Base-by-base conservation (phyloP, 768 basidiomycete species). In the Kwoniella dendrophila region DNA sequence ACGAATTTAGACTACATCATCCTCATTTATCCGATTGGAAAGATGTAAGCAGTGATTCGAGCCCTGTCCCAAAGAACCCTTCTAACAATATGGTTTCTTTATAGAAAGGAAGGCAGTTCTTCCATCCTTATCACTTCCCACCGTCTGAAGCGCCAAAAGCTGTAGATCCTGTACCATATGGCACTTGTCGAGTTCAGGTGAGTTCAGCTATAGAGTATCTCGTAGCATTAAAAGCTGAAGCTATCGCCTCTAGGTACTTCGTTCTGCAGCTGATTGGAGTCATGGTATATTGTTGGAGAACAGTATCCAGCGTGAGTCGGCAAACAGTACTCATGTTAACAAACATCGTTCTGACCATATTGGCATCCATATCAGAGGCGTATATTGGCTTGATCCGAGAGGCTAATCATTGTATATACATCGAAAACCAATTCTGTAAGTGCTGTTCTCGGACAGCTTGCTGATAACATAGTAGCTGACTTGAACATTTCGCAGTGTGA, bases 221-320 rank as follows among this genome's bases (percentile, higher is more conserved):
- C n/a, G 16, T n/a, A 26, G 2, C 16, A 6, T 41, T 27, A 14
- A 20, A 12, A 33, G 51, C 43, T 43, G 27, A 47, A n/a, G n/a
- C n/a, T n/a, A n/a, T n/a, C n/a, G n/a, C n/a, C n/a, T n/a, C n/a
- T 32, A 97, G 81, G 91, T 85, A 16, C 84, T 91, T 43, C 85
- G 95, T 56, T 90, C 89, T 63, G 89, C 93, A 22, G 86, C 84
- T 1, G 95, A 97, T 79, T 99, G 95, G 95, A 90, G 88, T 71
- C 90, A 92, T 70, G 95, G 94, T 2, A 89, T 93, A 34, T 82
- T 94, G 66, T 88, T 85, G 3, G 95, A 97, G 78, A 85, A 86
- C 61, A 92, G 90, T 78, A 92, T 98, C 62, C 94, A 96, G 80
- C 70, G 73, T 75, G 55, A 67, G 73, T 48, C 14, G 0, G 30